These are phyloP conservation scores for Lichtheimia corymbifera DNA, from an alignment of 371 early-diverging fungal genomes.

Conservation along the genomic window DNA sequence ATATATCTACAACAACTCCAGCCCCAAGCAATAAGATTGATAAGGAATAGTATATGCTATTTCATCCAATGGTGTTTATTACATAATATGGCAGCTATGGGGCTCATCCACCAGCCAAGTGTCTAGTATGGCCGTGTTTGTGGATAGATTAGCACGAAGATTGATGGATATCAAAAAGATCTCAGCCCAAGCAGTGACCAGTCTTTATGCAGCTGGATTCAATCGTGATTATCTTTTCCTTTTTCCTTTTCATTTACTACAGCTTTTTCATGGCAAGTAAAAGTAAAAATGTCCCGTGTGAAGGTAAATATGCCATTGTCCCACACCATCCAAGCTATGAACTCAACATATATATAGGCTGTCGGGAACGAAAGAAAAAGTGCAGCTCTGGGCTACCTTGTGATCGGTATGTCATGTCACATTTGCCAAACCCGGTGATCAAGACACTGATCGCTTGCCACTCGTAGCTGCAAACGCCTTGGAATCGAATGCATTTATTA, in stretches of 20 bases:
- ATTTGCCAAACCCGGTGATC: not conserved
- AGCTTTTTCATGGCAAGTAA: conserved; percentile 15
- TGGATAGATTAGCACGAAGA: no score
- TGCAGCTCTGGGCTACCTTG: conserved; percentile 43
- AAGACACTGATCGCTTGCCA: no score
- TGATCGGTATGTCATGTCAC: conserved; percentile 30
- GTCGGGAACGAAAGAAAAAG: conserved; percentile 49
- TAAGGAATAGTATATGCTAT: no score
- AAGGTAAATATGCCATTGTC: conserved; percentile 22
- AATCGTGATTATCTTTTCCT: no score
- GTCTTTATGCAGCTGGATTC: no score
- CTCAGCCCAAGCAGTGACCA: no score
- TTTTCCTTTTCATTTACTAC: no score
- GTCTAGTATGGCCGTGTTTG: no score
- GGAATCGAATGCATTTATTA: conserved; percentile 14
- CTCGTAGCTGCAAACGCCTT: conserved; percentile 11
- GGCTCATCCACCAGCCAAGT: no score
- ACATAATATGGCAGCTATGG: no score
- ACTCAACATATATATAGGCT: conserved; percentile 20
- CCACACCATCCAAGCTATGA: not conserved
- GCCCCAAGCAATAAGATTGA: not conserved
- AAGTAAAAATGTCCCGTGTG: conserved; percentile 39
- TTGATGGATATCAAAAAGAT: no score
- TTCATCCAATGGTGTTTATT: no score
- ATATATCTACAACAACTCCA: not conserved